Percentiles rank a stretch among this genome's conserved stretches.
phyloP scores from a whole-genome alignment of 2,329 filamentous ascomycete genomes.

The Ceratocystis huliohia region DNA sequence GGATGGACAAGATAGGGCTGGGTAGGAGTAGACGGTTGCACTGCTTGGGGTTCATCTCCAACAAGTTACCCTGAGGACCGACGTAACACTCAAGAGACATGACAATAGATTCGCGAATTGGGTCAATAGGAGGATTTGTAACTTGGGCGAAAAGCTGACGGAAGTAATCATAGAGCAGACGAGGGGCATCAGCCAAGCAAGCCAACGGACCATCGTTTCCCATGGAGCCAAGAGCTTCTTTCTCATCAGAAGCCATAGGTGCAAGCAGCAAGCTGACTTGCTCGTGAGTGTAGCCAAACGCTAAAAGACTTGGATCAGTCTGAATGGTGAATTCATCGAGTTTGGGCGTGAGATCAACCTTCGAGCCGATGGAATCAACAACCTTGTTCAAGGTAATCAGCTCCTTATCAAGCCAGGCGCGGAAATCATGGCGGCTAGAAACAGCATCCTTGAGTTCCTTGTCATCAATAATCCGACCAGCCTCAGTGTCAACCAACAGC shows the following conservation, averaged over 20 bases:
- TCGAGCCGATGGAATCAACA: conserved; percentile 47
- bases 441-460: conserved; percentile 82
- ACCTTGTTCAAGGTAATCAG: conserved; percentile 70
- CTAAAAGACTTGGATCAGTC: conserved; percentile 69
- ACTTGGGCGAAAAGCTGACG: conserved; percentile 94
- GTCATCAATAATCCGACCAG: conserved; percentile 87
- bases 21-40: conserved; percentile 75
- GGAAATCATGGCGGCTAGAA: conserved; percentile 75
- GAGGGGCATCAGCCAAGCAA: conserved; percentile 78
- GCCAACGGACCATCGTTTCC: conserved; percentile 91
- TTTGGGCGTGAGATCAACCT: conserved; percentile 51
- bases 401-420: conserved; percentile 74
- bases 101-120: conserved; percentile 91
- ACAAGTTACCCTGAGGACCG: conserved; percentile 83
- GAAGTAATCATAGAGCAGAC: conserved; percentile 91
- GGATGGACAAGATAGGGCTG: conserved; percentile 77
- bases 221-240: conserved; percentile 95
- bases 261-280: conserved; percentile 84
- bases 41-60: conserved; percentile 86
- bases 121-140: conserved; percentile 94
- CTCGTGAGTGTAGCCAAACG: conserved; percentile 90
- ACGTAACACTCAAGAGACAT: conserved; percentile 97
- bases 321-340: conserved; percentile 61
- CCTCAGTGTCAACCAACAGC: conserved; percentile 83
- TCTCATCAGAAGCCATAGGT: conserved; percentile 94